Conservation (phyloP, 2,329 filamentous ascomycete species). For the Stachybotrys chlorohalonatus region DNA sequence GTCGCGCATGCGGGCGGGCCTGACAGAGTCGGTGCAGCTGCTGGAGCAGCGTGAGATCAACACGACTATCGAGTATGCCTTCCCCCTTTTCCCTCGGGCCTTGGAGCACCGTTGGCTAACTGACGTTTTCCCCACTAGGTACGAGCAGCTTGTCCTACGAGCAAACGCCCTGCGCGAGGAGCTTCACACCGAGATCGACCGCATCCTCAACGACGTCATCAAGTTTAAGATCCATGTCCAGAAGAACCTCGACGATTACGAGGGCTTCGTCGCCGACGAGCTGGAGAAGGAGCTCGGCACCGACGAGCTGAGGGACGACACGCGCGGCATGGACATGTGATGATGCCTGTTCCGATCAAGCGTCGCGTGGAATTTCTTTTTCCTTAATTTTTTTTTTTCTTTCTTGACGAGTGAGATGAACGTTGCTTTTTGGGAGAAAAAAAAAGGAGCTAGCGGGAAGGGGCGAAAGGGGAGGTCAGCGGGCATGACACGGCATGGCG, state of each 20-base stretch:
- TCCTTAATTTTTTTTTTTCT: neutral
- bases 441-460: neutral
- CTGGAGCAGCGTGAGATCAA: constrained; percentile 96
- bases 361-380: neutral
- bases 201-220: constrained; percentile 93
- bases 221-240: constrained; percentile 98
- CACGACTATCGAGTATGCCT: constrained; percentile 79
- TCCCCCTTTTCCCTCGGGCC: neutral
- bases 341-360: neutral
- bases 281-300: constrained; percentile 76
- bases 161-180: constrained; percentile 85
- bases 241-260: constrained; percentile 85
- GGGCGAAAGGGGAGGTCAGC: neutral
- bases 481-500: neutral
- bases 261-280: constrained; percentile 86
- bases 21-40: constrained; percentile 79
- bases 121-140: constrained; percentile 38
- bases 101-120: constrained; percentile 6
- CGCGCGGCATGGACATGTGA: constrained; percentile 38
- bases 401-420: neutral
- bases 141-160: constrained; percentile 82
- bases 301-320: constrained; percentile 48
- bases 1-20: constrained; percentile 77
- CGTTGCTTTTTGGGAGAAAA: neutral
- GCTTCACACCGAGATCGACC: constrained; percentile 93